A percentile compares a stretch with the other conserved stretches of the same genome.
Conservation (phyloP, 352 stramenopile species). For the Phytophthora pistaciae region DNA sequence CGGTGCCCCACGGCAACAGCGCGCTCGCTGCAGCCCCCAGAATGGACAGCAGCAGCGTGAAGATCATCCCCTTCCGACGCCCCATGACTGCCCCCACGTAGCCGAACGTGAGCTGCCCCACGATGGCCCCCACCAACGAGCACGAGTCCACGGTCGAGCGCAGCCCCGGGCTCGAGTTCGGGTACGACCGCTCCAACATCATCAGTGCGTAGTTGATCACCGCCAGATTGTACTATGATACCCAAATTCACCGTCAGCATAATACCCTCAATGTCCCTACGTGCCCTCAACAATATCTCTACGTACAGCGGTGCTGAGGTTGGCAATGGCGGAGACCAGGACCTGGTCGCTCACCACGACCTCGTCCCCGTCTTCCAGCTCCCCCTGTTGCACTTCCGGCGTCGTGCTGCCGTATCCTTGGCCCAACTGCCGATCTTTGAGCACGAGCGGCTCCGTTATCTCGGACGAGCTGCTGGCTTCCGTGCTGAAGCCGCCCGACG, state of each 20-base stretch:
- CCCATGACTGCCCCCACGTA: slow-evolving; percentile 80
- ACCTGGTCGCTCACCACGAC: slow-evolving; percentile 49
- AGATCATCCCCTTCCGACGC: slow-evolving; percentile 77
- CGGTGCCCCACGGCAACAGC: slow-evolving; percentile 62
- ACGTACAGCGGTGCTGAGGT: slow-evolving; percentile 82
- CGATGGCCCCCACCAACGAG: slow-evolving; percentile 82
- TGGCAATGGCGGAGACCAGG: slow-evolving; percentile 79
- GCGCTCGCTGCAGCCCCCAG: slow-evolving; percentile 63
- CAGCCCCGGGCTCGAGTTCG: slow-evolving; percentile 55
- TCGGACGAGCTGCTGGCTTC: slow-evolving; percentile 32
- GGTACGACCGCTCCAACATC: slow-evolving; percentile 64
- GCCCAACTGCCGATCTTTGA: slow-evolving; percentile 24
- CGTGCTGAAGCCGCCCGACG: slow-evolving; percentile 11
- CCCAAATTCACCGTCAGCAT: not conserved
- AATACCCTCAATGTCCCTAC: too few relatives aligned
- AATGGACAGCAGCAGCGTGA: slow-evolving; percentile 79
- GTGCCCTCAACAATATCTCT: not conserved
- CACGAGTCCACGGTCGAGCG: slow-evolving; percentile 76
- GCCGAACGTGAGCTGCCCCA: slow-evolving; percentile 82
- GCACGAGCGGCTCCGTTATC: slow-evolving; percentile 25
- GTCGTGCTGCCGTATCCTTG: slow-evolving; percentile 35
- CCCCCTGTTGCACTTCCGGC: slow-evolving; percentile 3
- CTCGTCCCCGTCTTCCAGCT: slow-evolving; percentile 1
- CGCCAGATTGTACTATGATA: slow-evolving; percentile 75
- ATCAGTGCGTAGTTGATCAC: slow-evolving; percentile 80